These are phyloP conservation scores for Cordia subcordata DNA, from an alignment of 257 asterid species.

Conservation along the genomic window DNA sequence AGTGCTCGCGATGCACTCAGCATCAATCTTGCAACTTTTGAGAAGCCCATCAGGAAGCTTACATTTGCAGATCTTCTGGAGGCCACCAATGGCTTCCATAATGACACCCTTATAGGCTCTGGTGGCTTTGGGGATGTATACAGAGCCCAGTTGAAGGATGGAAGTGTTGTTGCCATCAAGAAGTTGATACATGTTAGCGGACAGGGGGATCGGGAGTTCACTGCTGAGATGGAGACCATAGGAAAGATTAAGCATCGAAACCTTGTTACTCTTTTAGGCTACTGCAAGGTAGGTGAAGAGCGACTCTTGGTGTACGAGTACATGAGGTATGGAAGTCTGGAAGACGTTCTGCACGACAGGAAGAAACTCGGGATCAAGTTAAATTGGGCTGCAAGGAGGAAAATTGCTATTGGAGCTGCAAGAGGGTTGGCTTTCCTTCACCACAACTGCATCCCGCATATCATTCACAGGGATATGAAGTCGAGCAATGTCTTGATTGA, in stretches of 20 bases:
- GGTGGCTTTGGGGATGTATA: constrained; percentile 98
- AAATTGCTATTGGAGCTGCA: constrained; percentile 86
- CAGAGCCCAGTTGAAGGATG: constrained; percentile 81
- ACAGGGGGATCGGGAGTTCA: constrained; percentile 90
- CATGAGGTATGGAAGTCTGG: constrained; percentile 88
- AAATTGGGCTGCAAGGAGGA: constrained; percentile 69
- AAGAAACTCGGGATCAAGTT: constrained; percentile 61
- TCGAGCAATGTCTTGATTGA: constrained; percentile 91
- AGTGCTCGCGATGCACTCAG: constrained; percentile 72
- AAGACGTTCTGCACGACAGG: constrained; percentile 71
- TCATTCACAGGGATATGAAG: constrained; percentile 91
- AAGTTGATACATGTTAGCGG: constrained; percentile 79
- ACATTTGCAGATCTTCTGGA: constrained; percentile 89
- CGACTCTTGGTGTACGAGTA: constrained; percentile 85
- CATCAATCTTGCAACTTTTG: constrained; percentile 74
- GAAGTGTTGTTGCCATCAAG: constrained; percentile 80
- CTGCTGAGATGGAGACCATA: constrained; percentile 95
- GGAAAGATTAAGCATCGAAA: constrained; percentile 88
- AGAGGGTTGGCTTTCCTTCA: constrained; percentile 88
- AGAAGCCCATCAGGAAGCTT: constrained; percentile 77
- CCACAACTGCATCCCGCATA: constrained; percentile 84
- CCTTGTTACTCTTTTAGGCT: constrained; percentile 81
- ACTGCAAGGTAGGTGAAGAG: constrained; percentile 84
- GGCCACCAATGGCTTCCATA: constrained; percentile 80
- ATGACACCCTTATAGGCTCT: constrained; percentile 68